Base-by-base conservation (phyloP, 2,329 filamentous ascomycete species). In the Venturia aucupariae region DNA sequence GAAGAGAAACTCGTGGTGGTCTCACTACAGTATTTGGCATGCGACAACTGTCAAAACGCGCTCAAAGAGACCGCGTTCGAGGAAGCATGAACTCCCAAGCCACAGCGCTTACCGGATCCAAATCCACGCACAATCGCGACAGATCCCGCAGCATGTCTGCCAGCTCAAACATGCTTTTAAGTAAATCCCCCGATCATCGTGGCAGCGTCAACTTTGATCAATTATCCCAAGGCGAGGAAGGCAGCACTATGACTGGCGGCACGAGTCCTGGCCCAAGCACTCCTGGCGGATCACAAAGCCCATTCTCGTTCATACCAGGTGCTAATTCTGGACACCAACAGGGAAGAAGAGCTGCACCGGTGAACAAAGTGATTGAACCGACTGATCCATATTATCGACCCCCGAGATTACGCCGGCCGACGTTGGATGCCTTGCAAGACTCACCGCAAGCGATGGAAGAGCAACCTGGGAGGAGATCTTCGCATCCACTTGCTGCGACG, bases 381-480 rank as follows among this genome's bases (percentile, higher is more conserved):
- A 69, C 84, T 1, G 91, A 96, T 73, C 90, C 90, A 0, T 97
- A 94, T 72, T 97, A 96, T 73, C 87, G 93, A 60, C 90, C 91
- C 22, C 93, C 92, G 19, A 82, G 92, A 68, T 81, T 86, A 64
- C 84, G 88, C 54, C 84, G 85, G 60, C 84, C 87, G 32, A 89
- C 85, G 0, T 75, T 84, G n/a, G 85, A 84, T 51, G 22, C 39
- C 32, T 30, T 62, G 10, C 54, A 27, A n/a, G 55, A 60, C 32
- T 22, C 61, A 27, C n/a, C 61, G 35, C 41, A 48, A 42, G 61
- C n/a, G 19, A 54, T 48, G 42, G 61, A 54, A 48, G 54, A 64
- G 38, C 54, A 32, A n/a, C 24, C 24, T 51, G 15, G 24, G 38
- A 41, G 63, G 41, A 17, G 15, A 54, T 41, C 38, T 17, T 60